These are phyloP conservation scores for Penicillium sp. DNA, from an alignment of 2,329 filamentous ascomycete species.

Conservation along the genomic window DNA sequence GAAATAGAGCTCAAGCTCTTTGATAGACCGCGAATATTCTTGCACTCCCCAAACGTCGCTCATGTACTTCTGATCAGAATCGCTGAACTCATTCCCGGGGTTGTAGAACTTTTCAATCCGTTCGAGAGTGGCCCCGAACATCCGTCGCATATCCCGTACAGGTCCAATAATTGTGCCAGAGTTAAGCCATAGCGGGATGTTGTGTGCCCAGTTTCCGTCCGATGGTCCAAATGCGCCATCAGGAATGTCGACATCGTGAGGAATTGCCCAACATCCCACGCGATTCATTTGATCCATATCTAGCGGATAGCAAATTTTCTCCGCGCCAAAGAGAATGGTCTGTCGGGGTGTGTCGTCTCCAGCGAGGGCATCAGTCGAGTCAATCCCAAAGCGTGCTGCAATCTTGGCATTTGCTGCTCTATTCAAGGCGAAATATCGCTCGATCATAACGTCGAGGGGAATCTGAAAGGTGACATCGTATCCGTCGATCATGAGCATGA, in stretches of 20 bases:
- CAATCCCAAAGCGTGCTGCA: slow-evolving; percentile 10
- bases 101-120: slow-evolving; percentile 15
- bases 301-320: slow-evolving; percentile 20
- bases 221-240: slow-evolving; percentile 15
- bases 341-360: slow-evolving; percentile 11
- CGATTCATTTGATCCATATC: slow-evolving; percentile 9
- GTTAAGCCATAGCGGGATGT: slow-evolving; percentile 17
- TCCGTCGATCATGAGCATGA: slow-evolving; percentile 19
- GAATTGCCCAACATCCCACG: slow-evolving; percentile 17
- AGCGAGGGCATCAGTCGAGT: slow-evolving; percentile 1
- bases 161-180: slow-evolving; percentile 21
- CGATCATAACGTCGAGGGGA: slow-evolving; percentile 18
- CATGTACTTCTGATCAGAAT: slow-evolving; percentile 22
- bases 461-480: slow-evolving; percentile 20
- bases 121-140: slow-evolving; percentile 16
- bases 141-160: slow-evolving; percentile 14
- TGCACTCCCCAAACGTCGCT: slow-evolving; percentile 21
- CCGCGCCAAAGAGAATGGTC: slow-evolving; percentile 19
- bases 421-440: slow-evolving; percentile 18
- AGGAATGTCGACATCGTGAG: slow-evolving; percentile 15
- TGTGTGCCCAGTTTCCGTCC: slow-evolving; percentile 13
- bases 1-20: slow-evolving; percentile 11
- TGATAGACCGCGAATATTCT: slow-evolving; percentile 15
- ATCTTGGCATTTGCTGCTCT: slow-evolving; percentile 11
- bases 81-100: slow-evolving; percentile 13